Evolutionary conservation across 768 basidiomycete genomes (phyloP).

Genomic region (Leccinum boreale): DNA sequence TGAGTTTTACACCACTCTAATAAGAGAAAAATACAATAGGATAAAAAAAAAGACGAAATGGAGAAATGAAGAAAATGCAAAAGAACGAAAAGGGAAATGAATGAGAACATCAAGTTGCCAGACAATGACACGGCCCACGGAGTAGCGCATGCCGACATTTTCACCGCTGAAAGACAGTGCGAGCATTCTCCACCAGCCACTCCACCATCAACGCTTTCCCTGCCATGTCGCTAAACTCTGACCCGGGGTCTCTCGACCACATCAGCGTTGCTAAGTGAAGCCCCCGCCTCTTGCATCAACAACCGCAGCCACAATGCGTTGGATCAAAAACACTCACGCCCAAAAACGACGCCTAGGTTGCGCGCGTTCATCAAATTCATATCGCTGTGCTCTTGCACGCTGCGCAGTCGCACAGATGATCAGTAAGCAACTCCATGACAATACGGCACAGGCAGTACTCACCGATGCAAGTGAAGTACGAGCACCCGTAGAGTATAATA

Average conservation of each 20-base stretch:
- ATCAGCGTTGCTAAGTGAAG: conserved; percentile 77
- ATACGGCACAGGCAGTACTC: conserved; percentile 17
- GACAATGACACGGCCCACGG: neutral
- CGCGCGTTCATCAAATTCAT: conserved; percentile 91
- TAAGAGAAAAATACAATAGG: conserved; percentile 26
- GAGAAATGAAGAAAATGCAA: neutral
- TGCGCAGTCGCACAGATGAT: conserved; percentile 14
- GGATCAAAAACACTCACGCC: conserved; percentile 61
- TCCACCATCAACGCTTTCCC: conserved; percentile 91
- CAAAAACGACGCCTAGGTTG: conserved; percentile 96
- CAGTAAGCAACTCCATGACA: neutral
- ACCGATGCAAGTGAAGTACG: conserved; percentile 88
- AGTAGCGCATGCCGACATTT: neutral
- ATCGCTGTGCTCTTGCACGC: conserved; percentile 62
- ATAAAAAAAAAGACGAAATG: neutral
- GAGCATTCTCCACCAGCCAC: conserved; percentile 92
- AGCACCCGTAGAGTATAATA: conserved; percentile 79
- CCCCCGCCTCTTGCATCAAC: neutral
- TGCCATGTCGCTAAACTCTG: conserved; percentile 97
- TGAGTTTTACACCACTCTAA: conserved; percentile 14
- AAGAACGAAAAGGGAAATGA: neutral
- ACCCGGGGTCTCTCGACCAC: conserved; percentile 79
- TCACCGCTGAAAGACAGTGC: conserved; percentile 40
- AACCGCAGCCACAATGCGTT: neutral
- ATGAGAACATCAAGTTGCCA: neutral